Evolutionary conservation across 1,284 basidiomycete species (phyloP).

Genomic region (Moesziomyces sp.): DNA sequence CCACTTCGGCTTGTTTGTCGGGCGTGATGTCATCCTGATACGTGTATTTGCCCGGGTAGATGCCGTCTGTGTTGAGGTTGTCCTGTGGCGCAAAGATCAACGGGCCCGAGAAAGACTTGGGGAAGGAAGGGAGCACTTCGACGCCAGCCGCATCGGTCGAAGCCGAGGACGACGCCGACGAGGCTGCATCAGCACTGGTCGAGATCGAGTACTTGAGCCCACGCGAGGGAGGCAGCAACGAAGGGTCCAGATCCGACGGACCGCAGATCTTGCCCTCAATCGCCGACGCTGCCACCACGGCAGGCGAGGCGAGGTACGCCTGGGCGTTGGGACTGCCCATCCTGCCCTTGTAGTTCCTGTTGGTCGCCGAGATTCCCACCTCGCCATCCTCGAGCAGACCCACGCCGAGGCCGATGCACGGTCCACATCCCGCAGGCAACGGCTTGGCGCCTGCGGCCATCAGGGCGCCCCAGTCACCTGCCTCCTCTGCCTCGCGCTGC

Average conservation of each 20-base stretch:
- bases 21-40: conserved; percentile 99
- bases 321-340: conserved; percentile 96
- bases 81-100: conserved; percentile 94
- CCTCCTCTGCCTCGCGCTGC: conserved; percentile 85
- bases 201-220: conserved; percentile 70
- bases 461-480: conserved; percentile 89
- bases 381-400: conserved; percentile 93
- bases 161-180: conserved; percentile 48
- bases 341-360: conserved; percentile 97
- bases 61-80: conserved; percentile 97
- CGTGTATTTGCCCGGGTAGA: conserved; percentile 99
- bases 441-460: conserved; percentile 88
- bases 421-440: conserved; percentile 94
- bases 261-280: conserved; percentile 90
- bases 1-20: conserved; percentile 91
- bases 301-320: conserved; percentile 94
- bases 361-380: conserved; percentile 95
- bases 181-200: conserved; percentile 55
- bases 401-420: conserved; percentile 94
- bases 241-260: conserved; percentile 75
- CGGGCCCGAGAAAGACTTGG: conserved; percentile 81
- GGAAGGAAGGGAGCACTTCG: conserved; percentile 72
- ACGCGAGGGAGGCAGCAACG: conserved; percentile 72
- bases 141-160: conserved; percentile 44
- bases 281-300: conserved; percentile 95